phyloP scores from a whole-genome alignment of 768 basidiomycete species.

The Daedaleopsis sinensis region DNA sequence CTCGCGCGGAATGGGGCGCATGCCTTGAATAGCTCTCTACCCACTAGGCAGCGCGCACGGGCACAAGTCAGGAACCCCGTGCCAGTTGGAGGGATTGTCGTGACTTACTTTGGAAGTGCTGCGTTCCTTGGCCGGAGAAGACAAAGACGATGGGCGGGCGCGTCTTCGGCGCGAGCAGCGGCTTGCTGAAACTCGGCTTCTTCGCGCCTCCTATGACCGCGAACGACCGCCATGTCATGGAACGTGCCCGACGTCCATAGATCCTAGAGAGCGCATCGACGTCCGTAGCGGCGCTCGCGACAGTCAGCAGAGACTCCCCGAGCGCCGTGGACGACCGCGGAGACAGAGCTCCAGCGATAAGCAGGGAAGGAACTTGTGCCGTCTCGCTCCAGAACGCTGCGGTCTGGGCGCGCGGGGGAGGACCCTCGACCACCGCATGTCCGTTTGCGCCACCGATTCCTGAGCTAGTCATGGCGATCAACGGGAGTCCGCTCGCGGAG shows the following conservation, averaged over 20 bases:
- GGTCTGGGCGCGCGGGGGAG: constrained; percentile 22
- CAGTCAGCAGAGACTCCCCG: neutral
- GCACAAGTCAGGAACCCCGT: neutral
- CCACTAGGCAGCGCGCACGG: constrained; percentile 32
- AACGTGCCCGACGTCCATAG: constrained; percentile 12
- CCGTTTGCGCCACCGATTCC: constrained; percentile 51
- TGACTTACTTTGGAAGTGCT: constrained; percentile 40
- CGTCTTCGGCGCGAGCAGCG: constrained; percentile 1
- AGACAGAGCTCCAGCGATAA: constrained; percentile 15
- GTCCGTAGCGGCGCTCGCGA: neutral
- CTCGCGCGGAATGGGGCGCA: constrained; percentile 42
- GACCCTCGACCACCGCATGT: constrained; percentile 42
- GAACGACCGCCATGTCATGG: constrained; percentile 17
- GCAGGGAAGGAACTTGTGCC: neutral
- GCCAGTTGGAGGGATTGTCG: too few species aligned
- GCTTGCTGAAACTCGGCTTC: constrained; percentile 5
- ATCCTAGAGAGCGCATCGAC: neutral
- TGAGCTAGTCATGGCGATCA: constrained; percentile 45
- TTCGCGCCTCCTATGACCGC: neutral
- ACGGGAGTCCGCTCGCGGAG: constrained; percentile 25
- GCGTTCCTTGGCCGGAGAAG: constrained; percentile 45
- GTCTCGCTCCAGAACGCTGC: neutral
- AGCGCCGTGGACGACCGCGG: constrained; percentile 8
- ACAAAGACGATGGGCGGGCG: constrained; percentile 38
- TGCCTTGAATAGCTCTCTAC: constrained; percentile 37